Conservation (phyloP, 176 grass and related monocot genomes). For the Puya raimondii region DNA sequence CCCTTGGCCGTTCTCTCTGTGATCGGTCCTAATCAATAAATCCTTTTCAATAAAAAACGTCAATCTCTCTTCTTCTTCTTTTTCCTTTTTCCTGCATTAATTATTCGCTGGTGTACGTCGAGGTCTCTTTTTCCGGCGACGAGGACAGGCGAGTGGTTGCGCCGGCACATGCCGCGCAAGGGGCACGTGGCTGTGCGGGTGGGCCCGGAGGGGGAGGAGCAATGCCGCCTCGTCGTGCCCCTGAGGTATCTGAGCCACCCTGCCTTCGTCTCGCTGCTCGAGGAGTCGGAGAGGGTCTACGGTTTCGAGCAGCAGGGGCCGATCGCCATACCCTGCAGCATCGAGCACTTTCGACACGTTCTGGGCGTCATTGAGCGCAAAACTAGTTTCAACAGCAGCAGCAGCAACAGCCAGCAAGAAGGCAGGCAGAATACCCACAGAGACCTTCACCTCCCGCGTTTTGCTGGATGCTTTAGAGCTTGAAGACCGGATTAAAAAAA, state of each 20-base stretch:
- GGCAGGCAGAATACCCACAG: background rate
- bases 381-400: background rate
- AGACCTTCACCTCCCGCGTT: background rate
- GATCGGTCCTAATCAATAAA: background rate
- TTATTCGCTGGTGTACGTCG: background rate
- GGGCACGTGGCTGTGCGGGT: background rate
- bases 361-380: background rate
- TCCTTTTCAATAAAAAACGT: background rate
- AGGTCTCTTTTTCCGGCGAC: background rate
- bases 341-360: background rate
- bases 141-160: background rate
- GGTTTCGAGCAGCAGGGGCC: background rate
- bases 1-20: background rate
- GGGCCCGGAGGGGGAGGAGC: background rate
- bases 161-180: background rate
- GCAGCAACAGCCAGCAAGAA: background rate
- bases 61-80: background rate
- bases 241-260: background rate
- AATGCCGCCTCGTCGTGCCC: background rate
- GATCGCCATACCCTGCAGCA: background rate
- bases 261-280: background rate
- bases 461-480: background rate
- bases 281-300: background rate
- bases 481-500: background rate
- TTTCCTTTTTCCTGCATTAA: background rate